Conservation (phyloP, 495 filamentous ascomycete species). For the Clavariopsis aquatica region DNA sequence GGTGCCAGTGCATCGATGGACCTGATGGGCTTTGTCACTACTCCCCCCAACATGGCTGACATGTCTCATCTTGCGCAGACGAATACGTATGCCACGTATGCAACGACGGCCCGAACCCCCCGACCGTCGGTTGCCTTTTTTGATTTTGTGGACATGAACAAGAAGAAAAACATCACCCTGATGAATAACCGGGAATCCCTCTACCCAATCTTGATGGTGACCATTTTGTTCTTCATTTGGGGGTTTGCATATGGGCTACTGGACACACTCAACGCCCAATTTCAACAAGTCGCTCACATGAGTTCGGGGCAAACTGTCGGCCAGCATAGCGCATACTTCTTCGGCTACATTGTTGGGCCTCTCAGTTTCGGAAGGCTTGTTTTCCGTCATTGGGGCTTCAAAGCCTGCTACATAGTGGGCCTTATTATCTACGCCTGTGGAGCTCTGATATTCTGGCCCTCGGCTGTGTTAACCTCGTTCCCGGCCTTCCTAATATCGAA, state of each 20-base stretch:
- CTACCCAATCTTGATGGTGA: constrained; percentile 47
- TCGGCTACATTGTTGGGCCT: constrained; percentile 62
- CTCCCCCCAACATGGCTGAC: constrained; percentile 53
- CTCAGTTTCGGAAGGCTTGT: constrained; percentile 58
- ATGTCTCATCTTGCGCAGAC: constrained; percentile 31
- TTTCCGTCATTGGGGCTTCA: constrained; percentile 67
- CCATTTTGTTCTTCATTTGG: constrained; percentile 51
- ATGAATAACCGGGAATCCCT: constrained; percentile 45
- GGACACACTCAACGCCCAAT: constrained; percentile 46
- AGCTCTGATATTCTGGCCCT: constrained; percentile 71
- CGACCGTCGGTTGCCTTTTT: constrained; percentile 57
- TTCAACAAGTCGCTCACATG: constrained; percentile 45
- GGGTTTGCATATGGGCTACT: constrained; percentile 50
- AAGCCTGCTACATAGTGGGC: constrained; percentile 64
- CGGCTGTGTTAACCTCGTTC: constrained; percentile 66
- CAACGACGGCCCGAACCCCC: constrained; percentile 36
- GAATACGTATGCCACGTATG: constrained; percentile 40
- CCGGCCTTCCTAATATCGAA: constrained; percentile 66
- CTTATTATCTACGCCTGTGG: constrained; percentile 66
- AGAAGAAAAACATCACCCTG: constrained; percentile 69
- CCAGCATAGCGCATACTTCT: constrained; percentile 66
- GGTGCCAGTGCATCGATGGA: constrained; percentile 48
- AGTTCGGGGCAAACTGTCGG: constrained; percentile 51
- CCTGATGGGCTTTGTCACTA: constrained; percentile 62
- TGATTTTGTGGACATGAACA: constrained; percentile 82